Evolutionary conservation across 1,139 yeast species (phyloP).

Genomic region (Yamadazyma triangularis): DNA sequence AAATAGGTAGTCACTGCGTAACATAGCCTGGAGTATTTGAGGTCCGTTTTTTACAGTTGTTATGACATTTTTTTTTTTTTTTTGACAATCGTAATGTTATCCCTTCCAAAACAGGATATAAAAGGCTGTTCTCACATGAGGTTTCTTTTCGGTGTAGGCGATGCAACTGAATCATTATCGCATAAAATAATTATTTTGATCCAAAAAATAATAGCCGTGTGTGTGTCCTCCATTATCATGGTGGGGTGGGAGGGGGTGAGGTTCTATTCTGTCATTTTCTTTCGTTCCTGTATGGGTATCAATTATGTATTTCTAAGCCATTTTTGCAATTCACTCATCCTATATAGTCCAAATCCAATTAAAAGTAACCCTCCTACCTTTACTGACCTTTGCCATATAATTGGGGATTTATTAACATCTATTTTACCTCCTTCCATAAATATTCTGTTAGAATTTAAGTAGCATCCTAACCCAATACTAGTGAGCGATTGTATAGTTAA

Average conservation of each 20-base stretch:
- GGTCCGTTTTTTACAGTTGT: too few relatives aligned
- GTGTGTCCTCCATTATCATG: too few relatives aligned
- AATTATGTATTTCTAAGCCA: too few relatives aligned
- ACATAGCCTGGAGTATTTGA: too few relatives aligned
- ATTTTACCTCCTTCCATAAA: slow-evolving; percentile 29
- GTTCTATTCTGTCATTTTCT: neutral
- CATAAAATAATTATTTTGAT: too few relatives aligned
- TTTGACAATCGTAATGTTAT: too few relatives aligned
- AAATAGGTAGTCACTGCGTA: too few relatives aligned
- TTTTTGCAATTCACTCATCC: slow-evolving; percentile 15
- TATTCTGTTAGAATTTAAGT: slow-evolving; percentile 24
- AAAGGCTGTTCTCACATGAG: neutral
- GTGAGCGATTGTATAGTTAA: slow-evolving; percentile 35
- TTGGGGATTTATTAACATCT: slow-evolving; percentile 32
- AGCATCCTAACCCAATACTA: slow-evolving; percentile 33
- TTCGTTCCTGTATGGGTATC: too few relatives aligned
- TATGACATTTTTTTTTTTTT: too few relatives aligned
- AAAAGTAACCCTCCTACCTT: slow-evolving; percentile 29
- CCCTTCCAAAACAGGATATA: too few relatives aligned
- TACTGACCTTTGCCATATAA: slow-evolving; percentile 39
- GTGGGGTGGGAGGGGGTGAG: neutral
- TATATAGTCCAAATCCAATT: slow-evolving; percentile 34
- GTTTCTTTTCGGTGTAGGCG: neutral
- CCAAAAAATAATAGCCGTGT: too few relatives aligned
- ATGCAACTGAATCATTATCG: too few relatives aligned